Percentiles rank a stretch among this genome's conserved stretches.
These are phyloP conservation scores for Agapanthus africanus DNA, from an alignment of 106 monocot species.

Conservation along the genomic window DNA sequence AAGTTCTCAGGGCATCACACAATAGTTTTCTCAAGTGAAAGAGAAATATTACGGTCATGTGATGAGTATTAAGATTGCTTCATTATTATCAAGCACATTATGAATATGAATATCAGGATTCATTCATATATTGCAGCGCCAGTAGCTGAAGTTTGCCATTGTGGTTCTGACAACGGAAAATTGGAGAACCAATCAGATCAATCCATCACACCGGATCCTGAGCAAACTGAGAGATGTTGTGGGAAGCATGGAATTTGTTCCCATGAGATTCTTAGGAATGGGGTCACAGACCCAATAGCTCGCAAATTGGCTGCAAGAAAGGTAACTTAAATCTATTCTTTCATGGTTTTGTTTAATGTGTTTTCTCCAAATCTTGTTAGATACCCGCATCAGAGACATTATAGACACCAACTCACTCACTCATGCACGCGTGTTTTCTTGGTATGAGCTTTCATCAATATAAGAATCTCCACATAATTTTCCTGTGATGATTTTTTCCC, in stretches of 20 bases:
- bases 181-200: slow-evolving; percentile 19
- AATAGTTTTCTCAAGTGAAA: too few species aligned
- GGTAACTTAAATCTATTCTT: too few species aligned
- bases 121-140: slow-evolving; percentile 15
- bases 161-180: slow-evolving; percentile 16
- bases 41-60: background rate
- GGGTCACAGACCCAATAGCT: slow-evolving; percentile 17
- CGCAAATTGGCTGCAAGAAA: slow-evolving; percentile 42
- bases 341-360: too few species aligned
- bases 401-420: too few species aligned
- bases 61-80: background rate
- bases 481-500: background rate
- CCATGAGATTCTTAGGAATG: slow-evolving; percentile 77
- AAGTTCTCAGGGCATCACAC: background rate
- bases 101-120: background rate
- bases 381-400: too few species aligned
- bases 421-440: too few species aligned
- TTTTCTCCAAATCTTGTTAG: too few species aligned
- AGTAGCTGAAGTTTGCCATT: slow-evolving; percentile 17
- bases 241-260: slow-evolving; percentile 89
- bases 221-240: slow-evolving; percentile 40
- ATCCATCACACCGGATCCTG: slow-evolving; percentile 18
- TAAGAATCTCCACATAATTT: background rate
- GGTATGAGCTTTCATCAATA: background rate
- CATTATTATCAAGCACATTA: background rate